Conservation (phyloP, 495 filamentous ascomycete genomes). For the Tuber melanosporum region DNA sequence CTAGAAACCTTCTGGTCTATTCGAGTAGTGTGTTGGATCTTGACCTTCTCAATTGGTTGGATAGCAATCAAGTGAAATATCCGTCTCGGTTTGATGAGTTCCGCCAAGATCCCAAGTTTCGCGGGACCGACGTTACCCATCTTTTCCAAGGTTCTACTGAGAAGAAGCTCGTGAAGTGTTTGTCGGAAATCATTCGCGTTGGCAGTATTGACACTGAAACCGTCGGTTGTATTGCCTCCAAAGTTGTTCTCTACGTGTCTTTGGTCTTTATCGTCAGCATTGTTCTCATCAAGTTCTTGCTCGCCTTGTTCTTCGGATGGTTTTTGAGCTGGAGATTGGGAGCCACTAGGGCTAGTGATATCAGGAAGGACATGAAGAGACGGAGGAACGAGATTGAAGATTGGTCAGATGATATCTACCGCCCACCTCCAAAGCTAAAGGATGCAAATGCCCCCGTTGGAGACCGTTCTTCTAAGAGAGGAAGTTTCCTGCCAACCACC, state of each 20-base stretch:
- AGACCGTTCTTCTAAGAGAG: constrained; percentile 71
- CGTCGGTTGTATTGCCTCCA: constrained; percentile 93
- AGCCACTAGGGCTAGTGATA: constrained; percentile 59
- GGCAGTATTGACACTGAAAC: constrained; percentile 93
- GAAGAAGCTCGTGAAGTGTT: constrained; percentile 74
- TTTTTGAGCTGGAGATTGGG: constrained; percentile 78
- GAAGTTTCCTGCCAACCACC: constrained; percentile 76
- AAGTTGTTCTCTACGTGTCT: constrained; percentile 93
- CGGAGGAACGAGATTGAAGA: constrained; percentile 93
- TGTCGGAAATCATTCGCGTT: constrained; percentile 88
- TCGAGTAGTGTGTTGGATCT: constrained; percentile 90
- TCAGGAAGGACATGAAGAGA: constrained; percentile 63
- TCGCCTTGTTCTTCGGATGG: constrained; percentile 94
- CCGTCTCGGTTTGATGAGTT: constrained; percentile 74
- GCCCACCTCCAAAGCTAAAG: constrained; percentile 77
- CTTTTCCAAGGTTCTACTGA: constrained; percentile 69
- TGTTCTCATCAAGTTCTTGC: constrained; percentile 74
- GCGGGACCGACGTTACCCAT: constrained; percentile 85
- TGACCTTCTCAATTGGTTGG: constrained; percentile 86
- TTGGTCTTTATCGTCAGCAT: constrained; percentile 89
- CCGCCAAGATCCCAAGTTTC: constrained; percentile 64
- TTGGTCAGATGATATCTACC: constrained; percentile 96
- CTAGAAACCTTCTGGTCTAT: constrained; percentile 85
- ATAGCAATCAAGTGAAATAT: constrained; percentile 70
- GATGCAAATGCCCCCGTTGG: constrained; percentile 54